Percentiles rank a stretch among this genome's conserved stretches.
phyloP scores from a whole-genome alignment of 345 rosid genomes.

The Nephelium lappaceum region DNA sequence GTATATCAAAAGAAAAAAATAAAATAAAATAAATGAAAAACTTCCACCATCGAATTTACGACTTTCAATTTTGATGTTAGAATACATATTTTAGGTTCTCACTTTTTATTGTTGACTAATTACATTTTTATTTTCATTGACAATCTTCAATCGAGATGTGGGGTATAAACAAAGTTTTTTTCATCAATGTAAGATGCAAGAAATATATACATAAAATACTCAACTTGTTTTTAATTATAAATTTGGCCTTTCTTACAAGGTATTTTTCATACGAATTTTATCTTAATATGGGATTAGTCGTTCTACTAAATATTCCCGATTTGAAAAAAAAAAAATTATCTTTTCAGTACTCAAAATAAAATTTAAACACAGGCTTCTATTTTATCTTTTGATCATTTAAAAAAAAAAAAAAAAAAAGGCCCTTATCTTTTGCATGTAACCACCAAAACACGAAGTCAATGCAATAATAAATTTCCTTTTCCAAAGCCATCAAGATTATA shows the following conservation, averaged over 20 bases:
- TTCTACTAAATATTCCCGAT: not conserved
- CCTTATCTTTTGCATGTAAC: slow-evolving; percentile 1
- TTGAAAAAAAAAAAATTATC: not conserved
- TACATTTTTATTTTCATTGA: not conserved
- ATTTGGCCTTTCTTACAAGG: not conserved
- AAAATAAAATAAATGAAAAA: too few relatives aligned
- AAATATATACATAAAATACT: not conserved
- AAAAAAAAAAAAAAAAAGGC: too few relatives aligned
- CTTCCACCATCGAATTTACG: not conserved
- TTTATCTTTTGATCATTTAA: too few relatives aligned
- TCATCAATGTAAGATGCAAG: not conserved
- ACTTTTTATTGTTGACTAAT: not conserved
- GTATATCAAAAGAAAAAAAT: too few relatives aligned
- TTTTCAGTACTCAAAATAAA: not conserved
- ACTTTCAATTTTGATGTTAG: not conserved
- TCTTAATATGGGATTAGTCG: not conserved
- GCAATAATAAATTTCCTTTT: not conserved
- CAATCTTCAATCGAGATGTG: not conserved
- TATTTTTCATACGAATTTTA: too few relatives aligned
- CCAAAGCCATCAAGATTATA: not conserved
- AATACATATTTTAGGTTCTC: too few relatives aligned
- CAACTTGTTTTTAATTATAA: too few relatives aligned
- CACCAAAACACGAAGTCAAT: slow-evolving; percentile 24
- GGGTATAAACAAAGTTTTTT: not conserved
- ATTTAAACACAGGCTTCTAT: not conserved